These are phyloP conservation scores for Calonectria montana DNA, from an alignment of 2,329 filamentous ascomycete genomes.

Conservation along the genomic window DNA sequence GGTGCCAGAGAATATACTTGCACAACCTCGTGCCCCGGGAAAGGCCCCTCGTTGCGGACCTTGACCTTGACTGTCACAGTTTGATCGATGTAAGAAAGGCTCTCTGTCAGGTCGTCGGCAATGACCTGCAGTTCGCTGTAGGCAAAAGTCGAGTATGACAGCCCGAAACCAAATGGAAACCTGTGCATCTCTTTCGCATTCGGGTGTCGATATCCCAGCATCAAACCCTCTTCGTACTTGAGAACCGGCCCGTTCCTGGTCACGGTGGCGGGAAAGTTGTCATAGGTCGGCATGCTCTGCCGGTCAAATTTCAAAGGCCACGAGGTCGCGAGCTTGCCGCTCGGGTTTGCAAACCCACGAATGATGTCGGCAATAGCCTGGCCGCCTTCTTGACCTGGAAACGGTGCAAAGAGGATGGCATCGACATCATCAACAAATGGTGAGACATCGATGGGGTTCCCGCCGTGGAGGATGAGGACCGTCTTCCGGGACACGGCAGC, in stretches of 20 bases:
- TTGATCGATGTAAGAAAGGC: background rate
- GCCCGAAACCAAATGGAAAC: conserved; percentile 17
- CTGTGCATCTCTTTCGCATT: background rate
- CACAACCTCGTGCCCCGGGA: conserved; percentile 16
- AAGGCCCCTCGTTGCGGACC: conserved; percentile 3
- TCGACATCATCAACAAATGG: conserved; percentile 21
- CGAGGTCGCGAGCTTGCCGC: conserved; percentile 16
- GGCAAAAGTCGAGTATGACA: conserved; percentile 24
- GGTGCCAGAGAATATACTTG: conserved; percentile 11
- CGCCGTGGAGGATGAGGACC: conserved; percentile 17
- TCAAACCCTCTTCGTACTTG: conserved; percentile 14
- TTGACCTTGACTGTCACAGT: background rate
- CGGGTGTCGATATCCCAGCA: conserved; percentile 20
- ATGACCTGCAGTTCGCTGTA: conserved; percentile 1
- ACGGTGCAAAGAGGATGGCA: conserved; percentile 17
- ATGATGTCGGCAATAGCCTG: conserved; percentile 18
- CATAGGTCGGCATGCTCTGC: conserved; percentile 4
- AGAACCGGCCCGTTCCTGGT: background rate
- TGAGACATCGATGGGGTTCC: conserved; percentile 23
- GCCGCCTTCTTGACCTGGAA: conserved; percentile 24
- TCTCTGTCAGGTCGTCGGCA: background rate
- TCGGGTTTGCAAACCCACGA: conserved; percentile 5
- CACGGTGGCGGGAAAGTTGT: conserved; percentile 18
- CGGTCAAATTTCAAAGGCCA: conserved; percentile 18
- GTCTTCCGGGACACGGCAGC: conserved; percentile 19